Base-by-base conservation (phyloP, 2,329 filamentous ascomycete genomes). In the Ramichloridium luteum region DNA sequence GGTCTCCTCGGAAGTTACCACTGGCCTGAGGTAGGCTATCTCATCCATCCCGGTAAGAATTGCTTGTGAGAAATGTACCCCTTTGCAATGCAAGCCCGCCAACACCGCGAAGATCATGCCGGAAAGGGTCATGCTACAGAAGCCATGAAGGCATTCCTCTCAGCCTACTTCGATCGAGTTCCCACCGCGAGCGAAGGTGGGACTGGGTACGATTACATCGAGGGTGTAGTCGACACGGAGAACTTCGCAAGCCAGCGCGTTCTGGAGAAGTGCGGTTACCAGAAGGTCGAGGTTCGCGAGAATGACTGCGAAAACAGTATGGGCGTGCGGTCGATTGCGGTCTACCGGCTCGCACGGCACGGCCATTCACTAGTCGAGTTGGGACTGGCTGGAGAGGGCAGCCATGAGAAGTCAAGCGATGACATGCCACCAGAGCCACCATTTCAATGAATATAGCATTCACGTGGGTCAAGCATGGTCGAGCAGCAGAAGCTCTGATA, bases 201-300 rank as follows among this genome's bases (percentile, higher is more conserved):
- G 3, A 35, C 27, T 1, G 51, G 51, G 9, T 55, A 48, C 32
- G 56, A 58, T 35, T 53, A 55, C 32, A 44, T 61, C 13, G 56
- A 60, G 38, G 60, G 68, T 1, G 50, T 68, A 5, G 67, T 68
- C 6, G 60, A 68, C 22, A 50, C 50, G 1, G 47, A 50, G 9
- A 77, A 80, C 43, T 34, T 37, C 5, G 58, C 57, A 3, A 80
- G 75, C 42, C 64, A 65, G 36, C 60, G 60, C 3, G 68, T 81
- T 5, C 41, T 80, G 33, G 44, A 50, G 28, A 78, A 77, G 47
- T 53, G 48, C 10, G 73, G 74, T 1, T 74, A 78, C 40, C 54
- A 55, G 42, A 45, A 61, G 22, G 60, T 61, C 26, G 61, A 62
- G 42, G 51, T 41, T 15, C 68, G 58, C 55, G 40, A 46, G 18